phyloP scores from a whole-genome alignment of 1,139 yeast genomes.

The Suhomyces taliae region DNA sequence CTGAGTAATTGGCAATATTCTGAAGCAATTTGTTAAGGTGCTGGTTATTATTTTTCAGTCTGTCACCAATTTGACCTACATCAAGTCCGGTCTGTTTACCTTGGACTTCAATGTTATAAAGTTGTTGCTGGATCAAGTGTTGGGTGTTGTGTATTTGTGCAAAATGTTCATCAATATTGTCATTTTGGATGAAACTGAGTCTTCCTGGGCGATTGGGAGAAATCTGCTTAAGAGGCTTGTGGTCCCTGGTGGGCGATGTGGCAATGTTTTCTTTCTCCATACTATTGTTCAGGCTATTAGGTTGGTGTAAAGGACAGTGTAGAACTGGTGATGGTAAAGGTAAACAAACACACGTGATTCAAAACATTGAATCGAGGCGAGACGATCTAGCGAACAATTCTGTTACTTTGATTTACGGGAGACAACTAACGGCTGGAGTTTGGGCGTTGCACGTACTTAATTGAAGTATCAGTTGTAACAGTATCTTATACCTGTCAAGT shows the following conservation, averaged over 20 bases:
- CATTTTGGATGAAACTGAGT: constrained; percentile 30
- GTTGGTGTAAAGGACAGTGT: neutral
- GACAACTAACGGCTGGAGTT: too few relatives aligned
- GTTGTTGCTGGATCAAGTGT: constrained; percentile 30
- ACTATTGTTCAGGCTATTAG: neutral
- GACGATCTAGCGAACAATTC: neutral
- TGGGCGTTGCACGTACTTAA: too few relatives aligned
- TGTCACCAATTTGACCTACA: constrained; percentile 37
- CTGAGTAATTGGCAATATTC: constrained; percentile 34
- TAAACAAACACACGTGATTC: constrained; percentile 4
- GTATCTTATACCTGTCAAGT: too few relatives aligned
- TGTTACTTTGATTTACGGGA: too few relatives aligned
- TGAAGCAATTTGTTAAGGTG: constrained; percentile 36
- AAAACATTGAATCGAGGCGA: neutral
- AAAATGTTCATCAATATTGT: constrained; percentile 35
- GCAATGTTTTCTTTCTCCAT: constrained; percentile 12
- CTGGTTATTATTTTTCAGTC: constrained; percentile 45
- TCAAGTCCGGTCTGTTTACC: constrained; percentile 39
- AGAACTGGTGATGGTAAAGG: neutral
- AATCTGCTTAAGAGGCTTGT: constrained; percentile 20
- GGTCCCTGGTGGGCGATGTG: constrained; percentile 6
- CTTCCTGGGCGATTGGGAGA: constrained; percentile 33
- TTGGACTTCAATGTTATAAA: constrained; percentile 32
- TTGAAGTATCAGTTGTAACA: too few relatives aligned
- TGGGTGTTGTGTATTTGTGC: constrained; percentile 28